Conservation (phyloP, 2,329 filamentous ascomycete genomes). For the Trichophyton schoenleinii region DNA sequence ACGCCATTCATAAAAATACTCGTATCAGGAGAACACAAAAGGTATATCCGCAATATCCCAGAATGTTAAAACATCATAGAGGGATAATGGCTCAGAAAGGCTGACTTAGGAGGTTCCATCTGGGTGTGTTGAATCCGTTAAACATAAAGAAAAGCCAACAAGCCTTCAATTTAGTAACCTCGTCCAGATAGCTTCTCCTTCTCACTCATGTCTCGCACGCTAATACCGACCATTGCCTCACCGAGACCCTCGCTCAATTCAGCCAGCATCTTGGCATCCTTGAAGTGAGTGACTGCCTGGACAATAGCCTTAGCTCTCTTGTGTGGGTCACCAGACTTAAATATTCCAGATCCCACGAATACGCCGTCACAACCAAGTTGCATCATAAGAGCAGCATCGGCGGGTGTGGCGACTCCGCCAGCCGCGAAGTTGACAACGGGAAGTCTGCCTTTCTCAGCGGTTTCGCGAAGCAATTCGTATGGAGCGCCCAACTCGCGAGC, state of each 20-base stretch:
- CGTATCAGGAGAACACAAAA: slow-evolving; percentile 1
- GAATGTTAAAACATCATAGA: not conserved
- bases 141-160: not conserved
- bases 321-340: slow-evolving; percentile 85
- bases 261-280: slow-evolving; percentile 71
- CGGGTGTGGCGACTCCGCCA: slow-evolving; percentile 97
- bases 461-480: slow-evolving; percentile 68
- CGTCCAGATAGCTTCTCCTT: slow-evolving; percentile 71
- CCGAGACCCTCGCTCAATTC: slow-evolving; percentile 79
- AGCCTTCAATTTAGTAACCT: slow-evolving; percentile 53
- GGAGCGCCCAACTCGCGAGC: slow-evolving; percentile 73
- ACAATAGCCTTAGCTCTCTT: slow-evolving; percentile 92
- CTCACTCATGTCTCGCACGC: slow-evolving; percentile 63
- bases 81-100: not conserved
- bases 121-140: not conserved
- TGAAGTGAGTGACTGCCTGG: slow-evolving; percentile 81
- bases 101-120: not conserved
- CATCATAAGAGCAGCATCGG: slow-evolving; percentile 97
- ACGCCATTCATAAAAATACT: slow-evolving; percentile 1
- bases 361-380: slow-evolving; percentile 96
- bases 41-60: not conserved
- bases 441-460: slow-evolving; percentile 71
- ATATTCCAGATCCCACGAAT: slow-evolving; percentile 93
- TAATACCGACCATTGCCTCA: slow-evolving; percentile 98
- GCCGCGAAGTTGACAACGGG: slow-evolving; percentile 97